Base-by-base conservation (phyloP, 2,329 filamentous ascomycete species). In the Mycocentrospora acerina region DNA sequence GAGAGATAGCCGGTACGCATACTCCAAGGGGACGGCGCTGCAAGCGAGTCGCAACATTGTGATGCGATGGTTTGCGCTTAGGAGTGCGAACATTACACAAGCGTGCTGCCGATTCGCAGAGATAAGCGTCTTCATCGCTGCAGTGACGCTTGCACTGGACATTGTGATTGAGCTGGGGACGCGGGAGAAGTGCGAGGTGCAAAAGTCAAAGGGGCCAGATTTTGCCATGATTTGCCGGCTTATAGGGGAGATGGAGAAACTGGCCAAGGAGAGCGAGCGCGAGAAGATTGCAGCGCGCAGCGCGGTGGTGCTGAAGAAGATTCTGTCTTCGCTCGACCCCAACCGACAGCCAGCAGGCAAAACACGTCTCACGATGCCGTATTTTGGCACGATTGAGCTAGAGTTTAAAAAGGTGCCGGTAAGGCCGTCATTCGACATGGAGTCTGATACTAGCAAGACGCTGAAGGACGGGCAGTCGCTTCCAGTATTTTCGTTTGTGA, bases 51-150 rank as follows among this genome's bases (percentile, higher is more conserved):
- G 63, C 3, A 63, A 65, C 42, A 46, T 67, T 11, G 38, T 66
- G 19, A 62, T 66, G 61, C 40, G 63, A 32, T 67, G 61, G 61
- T 65, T 67, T 34, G 63, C 62, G 2, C 53, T 67, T 4, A 55
- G 61, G 17, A 66, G 65, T 29, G 57, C 61, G 4, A 43, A 41
- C 35, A 63, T 64, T 33, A 66, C 62, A 8, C 62, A 66, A 40
- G 60, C 61, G 1, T 66, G 59, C 38, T 63, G 55, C 24, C 59
- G 62, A 4, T 46, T 60, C n/a, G 57, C 53, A 8, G 63, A 67
- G 35, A 46, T 66, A 9, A 54, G 51, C 9, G 60, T 64, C 6
- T 67, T 66, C 37, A 64, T 67, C 12, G 62, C 63, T 0, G 59
- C 61, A 5, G 55, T 66, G 4, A 67, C 63, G 11, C 55, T 67